Percentiles rank a stretch among this genome's conserved stretches.
Conservation (phyloP, 2,329 filamentous ascomycete genomes). For the Venturia pyrina region DNA sequence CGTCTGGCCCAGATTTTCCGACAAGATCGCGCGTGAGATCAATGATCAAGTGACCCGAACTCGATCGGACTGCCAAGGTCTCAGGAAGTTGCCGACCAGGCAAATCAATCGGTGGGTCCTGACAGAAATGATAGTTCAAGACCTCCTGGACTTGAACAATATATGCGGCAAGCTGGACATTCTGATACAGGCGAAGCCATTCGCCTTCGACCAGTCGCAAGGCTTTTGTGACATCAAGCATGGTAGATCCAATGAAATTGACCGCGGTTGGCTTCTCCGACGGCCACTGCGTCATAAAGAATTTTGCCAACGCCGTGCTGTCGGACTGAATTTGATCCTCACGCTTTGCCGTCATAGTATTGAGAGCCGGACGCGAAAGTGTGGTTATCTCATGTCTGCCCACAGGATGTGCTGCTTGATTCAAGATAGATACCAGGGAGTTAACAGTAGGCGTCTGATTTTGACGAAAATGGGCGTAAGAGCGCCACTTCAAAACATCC, state of each 20-base stretch:
- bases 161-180: slow-evolving; percentile 35
- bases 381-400: neutral
- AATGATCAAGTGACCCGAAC: neutral
- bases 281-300: slow-evolving; percentile 17
- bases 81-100: neutral
- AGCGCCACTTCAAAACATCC: slow-evolving; percentile 17
- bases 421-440: neutral
- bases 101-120: neutral
- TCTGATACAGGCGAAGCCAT: slow-evolving; percentile 38
- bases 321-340: neutral
- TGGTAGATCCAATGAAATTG: slow-evolving; percentile 18
- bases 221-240: slow-evolving; percentile 30
- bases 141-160: slow-evolving; percentile 18
- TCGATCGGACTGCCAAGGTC: neutral
- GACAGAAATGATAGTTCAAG: neutral
- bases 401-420: neutral
- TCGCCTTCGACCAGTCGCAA: slow-evolving; percentile 31
- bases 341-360: neutral
- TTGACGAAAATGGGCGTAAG: neutral
- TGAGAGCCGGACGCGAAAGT: neutral
- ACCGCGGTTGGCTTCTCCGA: slow-evolving; percentile 23
- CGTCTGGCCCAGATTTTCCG: neutral
- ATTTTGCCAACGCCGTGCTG: neutral
- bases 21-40: neutral
- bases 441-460: neutral